Base-by-base conservation (phyloP, 768 basidiomycete species). In the Boletus eberwhitei region DNA sequence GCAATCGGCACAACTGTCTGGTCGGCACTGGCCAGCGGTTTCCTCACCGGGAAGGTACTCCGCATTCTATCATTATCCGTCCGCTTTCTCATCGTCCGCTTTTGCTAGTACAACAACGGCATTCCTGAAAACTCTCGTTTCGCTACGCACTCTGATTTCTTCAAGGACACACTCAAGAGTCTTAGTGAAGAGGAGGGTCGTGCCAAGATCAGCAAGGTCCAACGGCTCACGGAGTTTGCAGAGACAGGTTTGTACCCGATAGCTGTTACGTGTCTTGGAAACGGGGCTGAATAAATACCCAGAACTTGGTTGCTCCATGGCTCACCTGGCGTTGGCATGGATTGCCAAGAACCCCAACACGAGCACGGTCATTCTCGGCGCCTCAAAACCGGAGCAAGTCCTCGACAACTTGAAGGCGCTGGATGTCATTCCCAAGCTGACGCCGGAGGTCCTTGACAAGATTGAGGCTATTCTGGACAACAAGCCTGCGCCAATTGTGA, bases 251-350 rank as follows among this genome's bases (percentile, higher is more conserved):
- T 19, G 66, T 59, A 9, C 50, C 24, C 2, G 6, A 47, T 43
- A 7, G 11, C 12, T 8, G 8, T 26, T 21, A 34, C 43, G 9
- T 36, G n/a, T 29, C 6, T 14, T 19, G 12, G 17, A 6, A 17
- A 17, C 8, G 0, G 4, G 5, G 26, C 48, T 62, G 42, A 53
- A 44, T 55, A 21, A 50, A 53, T 55, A 50, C 53, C 8, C 26
- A 72, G 72, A 77, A 58, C 69, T 85, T n/a, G 79, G 71, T 14
- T 75, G 73, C 50, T 77, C 71, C 19, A 73, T 78, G 57, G 71
- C 77, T n/a, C 74, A 76, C 38, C 71, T 85, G 45, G 77, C 84
- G 2, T 72, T 85, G 53, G 84, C 84, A 21, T 85, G 83, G 83
- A 68, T 77, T 8, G 73, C 77, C 9, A 71, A 65, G 57, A 78